A percentile compares a stretch with the other conserved stretches of the same genome.
Evolutionary conservation across 345 rosid genomes (phyloP).

Genomic region (Sisymbrium altissimum): DNA sequence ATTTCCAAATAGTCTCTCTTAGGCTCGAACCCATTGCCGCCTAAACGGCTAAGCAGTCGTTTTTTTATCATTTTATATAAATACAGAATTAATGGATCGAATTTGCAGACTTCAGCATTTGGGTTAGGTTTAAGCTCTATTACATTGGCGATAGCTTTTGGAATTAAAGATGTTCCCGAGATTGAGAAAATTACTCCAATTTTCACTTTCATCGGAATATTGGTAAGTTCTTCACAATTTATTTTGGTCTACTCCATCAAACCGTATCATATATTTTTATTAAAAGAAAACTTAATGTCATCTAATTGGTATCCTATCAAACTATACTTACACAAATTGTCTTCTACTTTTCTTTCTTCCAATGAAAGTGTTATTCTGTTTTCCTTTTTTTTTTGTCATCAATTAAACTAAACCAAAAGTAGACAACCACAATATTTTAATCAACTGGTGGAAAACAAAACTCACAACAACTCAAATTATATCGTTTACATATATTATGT

Average conservation of each 20-base stretch:
- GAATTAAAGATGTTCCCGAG: slow-evolving; percentile 20
- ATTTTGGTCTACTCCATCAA: neutral
- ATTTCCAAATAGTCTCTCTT: neutral
- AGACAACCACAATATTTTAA: neutral
- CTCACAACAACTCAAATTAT: neutral
- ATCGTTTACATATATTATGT: neutral
- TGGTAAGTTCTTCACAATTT: slow-evolving; percentile 12
- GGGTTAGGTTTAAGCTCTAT: slow-evolving; percentile 27
- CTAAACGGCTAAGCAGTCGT: neutral
- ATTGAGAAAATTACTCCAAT: slow-evolving; percentile 11
- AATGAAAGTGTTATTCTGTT: neutral
- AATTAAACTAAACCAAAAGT: neutral
- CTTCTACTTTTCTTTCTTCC: neutral
- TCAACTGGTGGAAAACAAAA: neutral
- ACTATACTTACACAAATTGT: neutral
- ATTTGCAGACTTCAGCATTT: slow-evolving; percentile 26
- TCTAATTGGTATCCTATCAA: neutral
- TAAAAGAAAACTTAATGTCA: neutral
- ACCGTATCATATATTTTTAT: neutral
- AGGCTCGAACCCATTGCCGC: neutral
- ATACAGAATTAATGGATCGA: neutral
- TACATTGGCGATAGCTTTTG: slow-evolving; percentile 24
- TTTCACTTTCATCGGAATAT: slow-evolving; percentile 30
- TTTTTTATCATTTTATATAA: neutral
- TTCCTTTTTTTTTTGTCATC: neutral